phyloP scores from a whole-genome alignment of 768 basidiomycete species.

The Podaxis sp. region DNA sequence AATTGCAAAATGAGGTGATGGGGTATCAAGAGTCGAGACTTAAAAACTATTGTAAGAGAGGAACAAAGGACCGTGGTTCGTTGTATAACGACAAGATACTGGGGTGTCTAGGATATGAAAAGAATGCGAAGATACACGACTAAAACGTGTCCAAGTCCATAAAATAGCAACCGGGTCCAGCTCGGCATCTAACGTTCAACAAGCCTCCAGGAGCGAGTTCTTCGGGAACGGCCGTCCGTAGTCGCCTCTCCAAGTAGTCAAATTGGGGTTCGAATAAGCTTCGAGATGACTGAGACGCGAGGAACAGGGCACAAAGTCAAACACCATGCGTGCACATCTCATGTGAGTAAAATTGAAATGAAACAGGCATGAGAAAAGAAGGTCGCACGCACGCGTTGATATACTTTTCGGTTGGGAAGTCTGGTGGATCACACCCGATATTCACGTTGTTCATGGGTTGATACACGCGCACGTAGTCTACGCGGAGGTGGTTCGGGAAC shows the following conservation, averaged over 20 bases:
- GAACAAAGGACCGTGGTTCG: neutral
- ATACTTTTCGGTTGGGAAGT: conserved; percentile 64
- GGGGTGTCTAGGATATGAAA: neutral
- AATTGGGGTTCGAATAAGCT: conserved; percentile 68
- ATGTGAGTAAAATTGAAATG: neutral
- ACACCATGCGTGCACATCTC: neutral
- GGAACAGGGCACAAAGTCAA: neutral
- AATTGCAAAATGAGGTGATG: neutral
- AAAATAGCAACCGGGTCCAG: conserved; percentile 19
- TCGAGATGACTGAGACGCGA: conserved; percentile 41
- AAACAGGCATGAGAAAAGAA: neutral
- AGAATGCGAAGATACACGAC: neutral
- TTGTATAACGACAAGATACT: neutral
- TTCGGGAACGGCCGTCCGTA: conserved; percentile 55
- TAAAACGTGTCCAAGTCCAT: neutral
- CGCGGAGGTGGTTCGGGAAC: conserved; percentile 54
- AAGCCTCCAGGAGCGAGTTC: conserved; percentile 37
- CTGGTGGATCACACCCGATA: conserved; percentile 66
- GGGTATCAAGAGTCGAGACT: neutral
- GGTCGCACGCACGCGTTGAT: conserved; percentile 48
- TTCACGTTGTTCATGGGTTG: conserved; percentile 55
- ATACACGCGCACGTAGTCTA: conserved; percentile 63
- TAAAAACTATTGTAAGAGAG: neutral
- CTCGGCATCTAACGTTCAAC: conserved; percentile 22
- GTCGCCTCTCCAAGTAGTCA: conserved; percentile 42